Conservation (phyloP, 2,329 filamentous ascomycete species). For the Venturia aucupariae region DNA sequence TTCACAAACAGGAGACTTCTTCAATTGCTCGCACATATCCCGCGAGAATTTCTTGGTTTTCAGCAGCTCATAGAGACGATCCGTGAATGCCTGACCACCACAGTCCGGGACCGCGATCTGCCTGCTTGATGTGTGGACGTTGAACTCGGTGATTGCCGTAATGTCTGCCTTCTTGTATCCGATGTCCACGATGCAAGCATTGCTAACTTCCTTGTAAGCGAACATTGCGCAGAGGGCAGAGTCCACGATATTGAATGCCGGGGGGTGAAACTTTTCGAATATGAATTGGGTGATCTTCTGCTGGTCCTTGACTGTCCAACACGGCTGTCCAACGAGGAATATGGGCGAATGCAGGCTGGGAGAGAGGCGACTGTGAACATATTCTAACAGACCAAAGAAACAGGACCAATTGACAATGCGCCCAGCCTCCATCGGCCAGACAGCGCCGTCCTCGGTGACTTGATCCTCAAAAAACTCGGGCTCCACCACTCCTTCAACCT, state of each 20-base stretch:
- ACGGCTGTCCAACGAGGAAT: constrained; percentile 78
- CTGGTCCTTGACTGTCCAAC: constrained; percentile 80
- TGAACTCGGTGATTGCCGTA: constrained; percentile 77
- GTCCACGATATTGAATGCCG: constrained; percentile 83
- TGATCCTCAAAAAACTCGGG: constrained; percentile 70
- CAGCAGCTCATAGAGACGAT: constrained; percentile 59
- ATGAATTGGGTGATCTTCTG: constrained; percentile 87
- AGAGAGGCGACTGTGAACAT: constrained; percentile 82
- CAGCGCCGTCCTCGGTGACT: constrained; percentile 76
- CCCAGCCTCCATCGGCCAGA: constrained; percentile 76
- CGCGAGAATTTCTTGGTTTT: constrained; percentile 46
- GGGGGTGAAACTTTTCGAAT: constrained; percentile 95
- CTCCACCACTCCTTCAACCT: constrained; percentile 23
- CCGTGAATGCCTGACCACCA: constrained; percentile 82
- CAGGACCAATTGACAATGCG: constrained; percentile 84
- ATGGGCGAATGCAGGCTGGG: constrained; percentile 92
- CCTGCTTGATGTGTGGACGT: constrained; percentile 60
- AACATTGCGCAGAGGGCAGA: constrained; percentile 62
- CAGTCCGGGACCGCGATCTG: constrained; percentile 55
- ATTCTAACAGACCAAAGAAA: constrained; percentile 86
- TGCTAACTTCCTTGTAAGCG: constrained; percentile 39
- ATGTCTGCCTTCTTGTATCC: constrained; percentile 89
- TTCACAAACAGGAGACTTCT: constrained; percentile 54
- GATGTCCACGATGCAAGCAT: constrained; percentile 81
- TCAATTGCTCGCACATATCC: constrained; percentile 58